Percentiles rank a stretch among this genome's conserved stretches.
Evolutionary conservation across 495 filamentous ascomycete genomes (phyloP).

Genomic region (Aspergillus ellipticus): DNA sequence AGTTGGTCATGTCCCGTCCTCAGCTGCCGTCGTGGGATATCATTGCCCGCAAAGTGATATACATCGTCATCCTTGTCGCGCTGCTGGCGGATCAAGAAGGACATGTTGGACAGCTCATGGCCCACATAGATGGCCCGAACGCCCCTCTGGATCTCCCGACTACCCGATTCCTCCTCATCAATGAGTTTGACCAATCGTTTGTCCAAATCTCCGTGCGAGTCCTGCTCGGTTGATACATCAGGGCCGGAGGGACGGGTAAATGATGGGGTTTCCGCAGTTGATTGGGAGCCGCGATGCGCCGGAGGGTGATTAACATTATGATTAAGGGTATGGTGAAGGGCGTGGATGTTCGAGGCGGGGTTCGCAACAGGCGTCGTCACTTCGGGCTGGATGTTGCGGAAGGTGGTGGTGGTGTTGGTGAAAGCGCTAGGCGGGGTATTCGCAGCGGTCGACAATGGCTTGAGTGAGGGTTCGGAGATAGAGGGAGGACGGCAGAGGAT

Average conservation of each 20-base stretch:
- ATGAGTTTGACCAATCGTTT: constrained; percentile 45
- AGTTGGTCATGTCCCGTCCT: constrained; percentile 46
- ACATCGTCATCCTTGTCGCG: constrained; percentile 44
- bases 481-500: constrained; percentile 44
- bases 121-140: constrained; percentile 49
- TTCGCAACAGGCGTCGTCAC: constrained; percentile 17
- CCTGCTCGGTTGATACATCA: constrained; percentile 26
- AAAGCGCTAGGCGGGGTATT: constrained; percentile 27
- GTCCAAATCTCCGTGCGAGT: constrained; percentile 38
- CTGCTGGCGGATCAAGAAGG: constrained; percentile 48
- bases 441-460: constrained; percentile 18
- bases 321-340: constrained; percentile 13
- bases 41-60: constrained; percentile 47
- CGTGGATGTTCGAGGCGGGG: constrained; percentile 2
- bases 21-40: constrained; percentile 43
- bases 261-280: constrained; percentile 21
- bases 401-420: constrained; percentile 24
- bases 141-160: constrained; percentile 41
- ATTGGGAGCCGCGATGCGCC: constrained; percentile 17
- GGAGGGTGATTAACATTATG: constrained; percentile 2
- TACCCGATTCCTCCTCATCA: constrained; percentile 41
- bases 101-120: constrained; percentile 50
- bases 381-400: constrained; percentile 22
- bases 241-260: constrained; percentile 25
- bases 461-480: constrained; percentile 22